Percentiles rank a stretch among this genome's conserved stretches.
These are phyloP conservation scores for Stemphylium beticola DNA, from an alignment of 2,329 filamentous ascomycete species.

Conservation along the genomic window DNA sequence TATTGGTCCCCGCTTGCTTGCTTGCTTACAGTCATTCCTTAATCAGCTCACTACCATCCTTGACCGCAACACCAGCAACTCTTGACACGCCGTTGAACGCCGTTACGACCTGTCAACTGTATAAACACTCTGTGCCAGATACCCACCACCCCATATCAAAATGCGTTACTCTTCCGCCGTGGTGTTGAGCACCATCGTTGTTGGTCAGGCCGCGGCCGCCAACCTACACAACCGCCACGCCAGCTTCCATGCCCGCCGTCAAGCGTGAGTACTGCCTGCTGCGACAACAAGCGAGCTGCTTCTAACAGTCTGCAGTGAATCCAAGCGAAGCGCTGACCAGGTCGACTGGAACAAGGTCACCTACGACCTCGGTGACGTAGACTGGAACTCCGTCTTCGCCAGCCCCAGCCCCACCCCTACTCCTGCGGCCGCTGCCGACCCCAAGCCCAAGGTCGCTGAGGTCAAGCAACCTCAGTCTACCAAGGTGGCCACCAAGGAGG, in stretches of 20 bases:
- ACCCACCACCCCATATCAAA: slow-evolving; percentile 15
- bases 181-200: slow-evolving; percentile 47
- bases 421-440: slow-evolving; percentile 1
- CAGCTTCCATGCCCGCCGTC: slow-evolving; percentile 46
- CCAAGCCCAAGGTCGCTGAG: slow-evolving; percentile 17
- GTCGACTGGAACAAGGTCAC: slow-evolving; percentile 41
- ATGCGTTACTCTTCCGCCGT: slow-evolving; percentile 48
- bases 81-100: slow-evolving; percentile 34
- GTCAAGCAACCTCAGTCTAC: slow-evolving; percentile 18
- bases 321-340: slow-evolving; percentile 35
- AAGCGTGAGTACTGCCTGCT: slow-evolving; percentile 32
- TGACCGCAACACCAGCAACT: slow-evolving; percentile 5
- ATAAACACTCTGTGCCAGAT: slow-evolving; percentile 4
- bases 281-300: background rate
- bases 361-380: slow-evolving; percentile 34
- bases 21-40: slow-evolving; percentile 38
- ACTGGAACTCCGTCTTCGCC: slow-evolving; percentile 33
- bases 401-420: slow-evolving; percentile 20
- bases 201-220: slow-evolving; percentile 44
- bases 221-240: slow-evolving; percentile 43
- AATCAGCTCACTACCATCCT: slow-evolving; percentile 6
- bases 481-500: slow-evolving; percentile 5
- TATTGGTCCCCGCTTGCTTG: slow-evolving; percentile 25
- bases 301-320: slow-evolving; percentile 26
- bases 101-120: slow-evolving; percentile 28